Evolutionary conservation across 2,329 filamentous ascomycete genomes (phyloP).

Genomic region (Davidsoniella australis): DNA sequence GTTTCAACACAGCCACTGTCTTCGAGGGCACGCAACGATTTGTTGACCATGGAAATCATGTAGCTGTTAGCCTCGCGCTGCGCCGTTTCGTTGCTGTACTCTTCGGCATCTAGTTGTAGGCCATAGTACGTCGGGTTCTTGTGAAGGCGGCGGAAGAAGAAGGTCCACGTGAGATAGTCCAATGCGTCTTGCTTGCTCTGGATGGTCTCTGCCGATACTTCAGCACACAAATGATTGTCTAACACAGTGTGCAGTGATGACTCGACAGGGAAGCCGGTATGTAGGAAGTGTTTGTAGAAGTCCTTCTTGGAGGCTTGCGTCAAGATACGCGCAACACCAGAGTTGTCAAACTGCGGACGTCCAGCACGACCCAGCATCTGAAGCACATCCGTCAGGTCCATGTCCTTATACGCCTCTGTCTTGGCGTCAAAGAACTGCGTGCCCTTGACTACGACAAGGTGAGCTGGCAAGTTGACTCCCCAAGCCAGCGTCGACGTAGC

Average conservation of each 20-base stretch:
- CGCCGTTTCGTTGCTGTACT: conserved; percentile 26
- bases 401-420: conserved; percentile 92
- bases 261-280: conserved; percentile 95
- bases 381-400: conserved; percentile 94
- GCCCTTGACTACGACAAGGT: conserved; percentile 92
- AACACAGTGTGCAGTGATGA: conserved; percentile 90
- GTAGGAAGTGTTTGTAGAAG: conserved; percentile 98
- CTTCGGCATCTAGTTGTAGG: conserved; percentile 60
- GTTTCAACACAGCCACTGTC: conserved; percentile 71
- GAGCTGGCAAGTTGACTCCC: conserved; percentile 94
- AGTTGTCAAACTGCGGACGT: conserved; percentile 88
- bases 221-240: conserved; percentile 90
- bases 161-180: conserved; percentile 97
- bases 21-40: conserved; percentile 64
- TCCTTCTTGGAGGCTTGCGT: conserved; percentile 96
- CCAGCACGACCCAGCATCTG: conserved; percentile 96
- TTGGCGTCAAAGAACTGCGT: conserved; percentile 98
- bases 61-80: conserved; percentile 83
- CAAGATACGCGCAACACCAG: conserved; percentile 91
- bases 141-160: conserved; percentile 93
- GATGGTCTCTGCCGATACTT: conserved; percentile 85
- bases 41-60: conserved; percentile 84
- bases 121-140: conserved; percentile 99
- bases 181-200: conserved; percentile 90
- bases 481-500: conserved; percentile 93